Percentiles rank a stretch among this genome's conserved stretches.
These are phyloP conservation scores for Oryza glumipatula DNA, from an alignment of 176 grass and related monocot species.

Conservation along the genomic window DNA sequence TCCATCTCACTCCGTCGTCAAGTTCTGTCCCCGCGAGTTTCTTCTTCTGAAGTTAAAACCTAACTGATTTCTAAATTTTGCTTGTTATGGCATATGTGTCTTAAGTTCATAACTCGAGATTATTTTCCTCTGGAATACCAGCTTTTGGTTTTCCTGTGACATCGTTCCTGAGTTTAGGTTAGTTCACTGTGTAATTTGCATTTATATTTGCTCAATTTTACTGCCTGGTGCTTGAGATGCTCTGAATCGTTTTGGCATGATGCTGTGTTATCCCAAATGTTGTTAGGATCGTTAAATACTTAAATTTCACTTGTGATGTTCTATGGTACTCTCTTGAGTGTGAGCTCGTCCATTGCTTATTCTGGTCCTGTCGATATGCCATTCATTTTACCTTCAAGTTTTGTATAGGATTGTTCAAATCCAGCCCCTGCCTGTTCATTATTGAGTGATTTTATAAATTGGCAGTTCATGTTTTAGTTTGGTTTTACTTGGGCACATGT, in stretches of 20 bases:
- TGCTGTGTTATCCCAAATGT: background rate
- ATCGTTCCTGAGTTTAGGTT: conserved; percentile 29
- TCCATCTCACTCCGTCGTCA: conserved; percentile 16
- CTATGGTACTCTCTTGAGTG: background rate
- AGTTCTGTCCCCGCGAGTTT: conserved; percentile 1
- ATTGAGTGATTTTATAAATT: background rate
- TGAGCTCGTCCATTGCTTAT: conserved; percentile 8
- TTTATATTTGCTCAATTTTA: conserved; percentile 31
- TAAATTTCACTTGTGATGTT: background rate
- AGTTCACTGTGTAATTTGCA: conserved; percentile 30
- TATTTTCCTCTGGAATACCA: background rate
- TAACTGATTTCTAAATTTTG: conserved; percentile 36
- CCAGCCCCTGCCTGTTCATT: background rate
- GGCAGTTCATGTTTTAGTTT: conserved; percentile 18
- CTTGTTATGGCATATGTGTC: conserved; percentile 3
- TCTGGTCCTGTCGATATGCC: background rate
- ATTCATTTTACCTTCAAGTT: background rate
- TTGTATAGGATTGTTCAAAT: conserved; percentile 15
- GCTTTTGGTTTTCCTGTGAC: background rate
- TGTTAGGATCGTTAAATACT: conserved; percentile 6
- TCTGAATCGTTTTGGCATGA: conserved; percentile 12
- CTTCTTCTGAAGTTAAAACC: conserved; percentile 33
- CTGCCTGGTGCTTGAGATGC: background rate
- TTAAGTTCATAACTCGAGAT: background rate
- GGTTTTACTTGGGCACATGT: background rate